Conservation (phyloP, 176 grass and related monocot species). For the Poa annua region DNA sequence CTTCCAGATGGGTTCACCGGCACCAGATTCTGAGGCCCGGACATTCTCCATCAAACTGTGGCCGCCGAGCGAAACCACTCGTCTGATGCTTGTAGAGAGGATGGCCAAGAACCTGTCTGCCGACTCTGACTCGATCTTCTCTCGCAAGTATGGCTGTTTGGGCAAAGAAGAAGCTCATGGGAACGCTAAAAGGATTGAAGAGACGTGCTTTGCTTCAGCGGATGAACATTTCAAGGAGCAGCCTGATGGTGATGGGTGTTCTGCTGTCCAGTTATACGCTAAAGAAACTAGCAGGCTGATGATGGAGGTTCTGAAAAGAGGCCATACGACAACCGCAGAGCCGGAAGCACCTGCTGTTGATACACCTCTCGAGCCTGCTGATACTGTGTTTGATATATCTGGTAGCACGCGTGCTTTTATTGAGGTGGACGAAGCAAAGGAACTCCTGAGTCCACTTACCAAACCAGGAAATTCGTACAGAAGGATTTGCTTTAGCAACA, state of each 20-base stretch:
- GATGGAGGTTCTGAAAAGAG: conserved; percentile 72
- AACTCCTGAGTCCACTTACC: neutral
- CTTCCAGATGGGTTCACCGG: conserved; percentile 35
- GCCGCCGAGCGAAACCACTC: conserved; percentile 74
- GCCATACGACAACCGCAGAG: conserved; percentile 38
- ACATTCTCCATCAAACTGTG: conserved; percentile 84
- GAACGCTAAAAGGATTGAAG: conserved; percentile 64
- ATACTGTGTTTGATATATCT: conserved; percentile 74
- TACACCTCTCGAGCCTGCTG: conserved; percentile 26
- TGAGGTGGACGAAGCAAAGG: conserved; percentile 2
- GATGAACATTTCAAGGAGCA: conserved; percentile 65
- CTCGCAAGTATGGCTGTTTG: conserved; percentile 68
- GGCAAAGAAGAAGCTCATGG: conserved; percentile 67
- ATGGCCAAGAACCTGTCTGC: conserved; percentile 75
- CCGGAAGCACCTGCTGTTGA: conserved; percentile 15
- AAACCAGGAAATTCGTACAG: conserved; percentile 12
- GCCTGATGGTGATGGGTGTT: conserved; percentile 79
- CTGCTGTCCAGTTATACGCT: conserved; percentile 72
- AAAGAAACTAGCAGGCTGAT: conserved; percentile 83
- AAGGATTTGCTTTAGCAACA: conserved; percentile 14
- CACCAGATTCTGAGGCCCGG: conserved; percentile 42
- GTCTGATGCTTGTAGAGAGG: conserved; percentile 62
- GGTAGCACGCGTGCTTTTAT: conserved; percentile 62
- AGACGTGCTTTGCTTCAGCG: conserved; percentile 55
- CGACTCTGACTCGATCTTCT: conserved; percentile 66